These are phyloP conservation scores for Phlegmacium glaucopus DNA, from an alignment of 768 basidiomycete genomes.

Conservation along the genomic window DNA sequence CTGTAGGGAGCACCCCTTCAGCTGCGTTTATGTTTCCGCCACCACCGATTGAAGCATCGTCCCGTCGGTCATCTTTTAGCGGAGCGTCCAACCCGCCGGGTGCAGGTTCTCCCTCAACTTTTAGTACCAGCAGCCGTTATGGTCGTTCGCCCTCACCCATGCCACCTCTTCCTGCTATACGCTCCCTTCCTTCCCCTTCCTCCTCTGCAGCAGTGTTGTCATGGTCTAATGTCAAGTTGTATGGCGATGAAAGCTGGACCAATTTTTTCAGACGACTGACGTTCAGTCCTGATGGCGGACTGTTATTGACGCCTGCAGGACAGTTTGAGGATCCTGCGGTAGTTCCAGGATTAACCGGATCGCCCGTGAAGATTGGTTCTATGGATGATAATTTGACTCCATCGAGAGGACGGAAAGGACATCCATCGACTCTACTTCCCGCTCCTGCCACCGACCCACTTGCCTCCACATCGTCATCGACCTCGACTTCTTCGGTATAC, in stretches of 20 bases:
- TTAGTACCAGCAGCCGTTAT: constrained; percentile 47
- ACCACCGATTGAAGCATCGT: constrained; percentile 57
- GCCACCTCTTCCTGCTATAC: constrained; percentile 92
- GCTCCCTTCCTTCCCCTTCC: constrained; percentile 55
- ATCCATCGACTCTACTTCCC: constrained; percentile 27
- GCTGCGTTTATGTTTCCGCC: constrained; percentile 64
- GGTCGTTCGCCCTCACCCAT: constrained; percentile 86
- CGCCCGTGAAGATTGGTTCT: constrained; percentile 11
- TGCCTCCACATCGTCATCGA: constrained; percentile 42
- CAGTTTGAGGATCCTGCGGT: constrained; percentile 93
- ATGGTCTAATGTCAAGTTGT: constrained; percentile 76
- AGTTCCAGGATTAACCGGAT: constrained; percentile 17
- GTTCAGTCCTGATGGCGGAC: constrained; percentile 92
- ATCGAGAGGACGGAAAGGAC: constrained; percentile 54
- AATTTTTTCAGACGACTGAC: constrained; percentile 94
- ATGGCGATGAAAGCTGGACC: constrained; percentile 92
- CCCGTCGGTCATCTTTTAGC: constrained; percentile 71
- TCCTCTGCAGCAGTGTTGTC: constrained; percentile 21
- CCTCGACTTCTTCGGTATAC: constrained; percentile 66
- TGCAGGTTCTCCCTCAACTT: constrained; percentile 67
- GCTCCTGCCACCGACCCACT: neutral
- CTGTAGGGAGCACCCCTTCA: constrained; percentile 59
- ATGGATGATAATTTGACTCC: constrained; percentile 44
- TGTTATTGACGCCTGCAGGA: constrained; percentile 93
- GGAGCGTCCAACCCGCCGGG: constrained; percentile 68